Conservation (phyloP, 139 green algal genomes). For the Closterium sp. region DNA sequence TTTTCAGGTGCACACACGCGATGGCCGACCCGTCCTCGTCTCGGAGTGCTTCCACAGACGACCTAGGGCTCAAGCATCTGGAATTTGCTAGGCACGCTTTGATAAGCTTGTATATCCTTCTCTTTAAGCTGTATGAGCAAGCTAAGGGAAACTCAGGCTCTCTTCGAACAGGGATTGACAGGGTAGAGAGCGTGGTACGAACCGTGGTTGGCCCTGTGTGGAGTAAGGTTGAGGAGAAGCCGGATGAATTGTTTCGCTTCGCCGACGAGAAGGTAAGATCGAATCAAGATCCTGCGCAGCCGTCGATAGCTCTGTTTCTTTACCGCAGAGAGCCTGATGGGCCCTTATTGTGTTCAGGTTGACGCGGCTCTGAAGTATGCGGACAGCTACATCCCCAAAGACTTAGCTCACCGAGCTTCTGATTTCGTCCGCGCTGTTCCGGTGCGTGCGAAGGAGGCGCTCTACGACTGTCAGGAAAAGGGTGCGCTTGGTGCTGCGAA, state of each 20-base stretch:
- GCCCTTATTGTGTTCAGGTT: background rate
- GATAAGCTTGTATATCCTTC: background rate
- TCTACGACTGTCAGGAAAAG: background rate
- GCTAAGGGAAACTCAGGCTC: slow-evolving; percentile 35
- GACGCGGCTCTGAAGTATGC: background rate
- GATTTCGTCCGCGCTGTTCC: background rate
- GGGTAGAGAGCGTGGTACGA: slow-evolving; percentile 31
- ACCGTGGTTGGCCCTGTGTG: slow-evolving; percentile 45
- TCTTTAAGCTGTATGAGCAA: slow-evolving; percentile 24
- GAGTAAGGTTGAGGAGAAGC: slow-evolving; percentile 24
- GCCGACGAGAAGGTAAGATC: slow-evolving; percentile 33
- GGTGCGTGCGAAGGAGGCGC: background rate
- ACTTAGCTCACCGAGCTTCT: background rate
- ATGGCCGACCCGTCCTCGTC: background rate
- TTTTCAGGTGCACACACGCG: background rate
- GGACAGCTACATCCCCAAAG: background rate
- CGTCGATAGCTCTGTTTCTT: background rate
- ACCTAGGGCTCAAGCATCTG: slow-evolving; percentile 33
- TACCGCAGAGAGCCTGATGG: background rate
- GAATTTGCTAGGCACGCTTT: slow-evolving; percentile 16
- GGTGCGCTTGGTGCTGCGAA: background rate
- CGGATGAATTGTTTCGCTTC: slow-evolving; percentile 26
- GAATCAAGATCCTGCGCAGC: background rate
- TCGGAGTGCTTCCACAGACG: background rate
- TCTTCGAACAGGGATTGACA: slow-evolving; percentile 35